Conservation (phyloP, 441 rosid genomes). For the Gossypium gossypioides region DNA sequence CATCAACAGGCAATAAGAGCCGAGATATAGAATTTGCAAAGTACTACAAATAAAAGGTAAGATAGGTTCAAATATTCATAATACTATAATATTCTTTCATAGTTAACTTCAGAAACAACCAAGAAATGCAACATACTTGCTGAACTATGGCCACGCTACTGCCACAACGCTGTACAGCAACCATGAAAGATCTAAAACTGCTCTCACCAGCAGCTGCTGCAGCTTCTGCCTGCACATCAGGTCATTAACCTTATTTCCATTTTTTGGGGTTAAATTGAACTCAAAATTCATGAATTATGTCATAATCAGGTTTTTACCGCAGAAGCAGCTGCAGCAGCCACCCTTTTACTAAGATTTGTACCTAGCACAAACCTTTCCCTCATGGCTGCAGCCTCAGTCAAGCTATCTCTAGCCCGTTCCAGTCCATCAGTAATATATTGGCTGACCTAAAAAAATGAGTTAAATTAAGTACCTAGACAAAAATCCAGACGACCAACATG, state of each 20-base stretch:
- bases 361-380: constrained; percentile 96
- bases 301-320: constrained; percentile 57
- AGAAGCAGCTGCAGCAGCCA: constrained; percentile 99
- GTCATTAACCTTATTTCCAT: constrained; percentile 16
- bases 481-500: constrained; percentile 4
- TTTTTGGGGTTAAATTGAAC: background rate
- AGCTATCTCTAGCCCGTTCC: constrained; percentile 89
- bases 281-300: constrained; percentile 14
- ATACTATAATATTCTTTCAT: background rate
- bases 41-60: constrained; percentile 43
- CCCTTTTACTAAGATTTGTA: constrained; percentile 79
- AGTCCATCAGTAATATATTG: constrained; percentile 89
- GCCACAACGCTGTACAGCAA: constrained; percentile 94
- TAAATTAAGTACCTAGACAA: constrained; percentile 12
- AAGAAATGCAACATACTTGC: constrained; percentile 51
- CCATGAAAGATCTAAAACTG: constrained; percentile 99
- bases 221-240: constrained; percentile 84
- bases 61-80: constrained; percentile 10
- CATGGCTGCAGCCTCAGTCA: constrained; percentile 86
- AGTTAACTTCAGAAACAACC: constrained; percentile 11
- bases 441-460: constrained; percentile 53
- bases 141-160: constrained; percentile 97
- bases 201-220: constrained; percentile 99
- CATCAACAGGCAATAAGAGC: constrained; percentile 93
- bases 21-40: constrained; percentile 96